Conservation (phyloP, 2,329 filamentous ascomycete genomes). For the Talaromyces rugulosus region DNA sequence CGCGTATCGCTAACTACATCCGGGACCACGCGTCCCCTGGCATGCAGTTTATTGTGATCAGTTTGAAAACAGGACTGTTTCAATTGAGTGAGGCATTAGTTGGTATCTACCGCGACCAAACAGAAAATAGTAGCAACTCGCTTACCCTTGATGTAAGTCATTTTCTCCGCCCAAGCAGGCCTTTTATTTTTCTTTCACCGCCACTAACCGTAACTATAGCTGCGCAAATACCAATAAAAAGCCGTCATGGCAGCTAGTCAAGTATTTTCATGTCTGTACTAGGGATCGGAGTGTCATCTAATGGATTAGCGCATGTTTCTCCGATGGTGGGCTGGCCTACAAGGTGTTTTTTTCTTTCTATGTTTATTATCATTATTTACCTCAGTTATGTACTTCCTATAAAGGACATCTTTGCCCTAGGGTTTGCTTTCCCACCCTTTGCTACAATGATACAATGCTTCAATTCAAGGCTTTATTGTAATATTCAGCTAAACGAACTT, state of each 20-base stretch:
- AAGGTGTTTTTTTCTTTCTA: neutral
- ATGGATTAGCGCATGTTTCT: neutral
- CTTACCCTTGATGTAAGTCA: conserved; percentile 88
- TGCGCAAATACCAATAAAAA: conserved; percentile 30
- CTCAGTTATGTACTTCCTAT: neutral
- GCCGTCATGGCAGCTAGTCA: neutral
- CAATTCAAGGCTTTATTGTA: neutral
- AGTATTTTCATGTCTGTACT: neutral
- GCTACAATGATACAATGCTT: neutral
- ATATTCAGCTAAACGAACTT: neutral
- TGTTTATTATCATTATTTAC: neutral
- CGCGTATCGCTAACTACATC: conserved; percentile 95
- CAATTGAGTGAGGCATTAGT: conserved; percentile 95
- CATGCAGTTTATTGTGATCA: conserved; percentile 99
- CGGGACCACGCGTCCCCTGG: conserved; percentile 88
- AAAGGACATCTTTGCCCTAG: neutral
- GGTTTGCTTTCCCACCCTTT: neutral
- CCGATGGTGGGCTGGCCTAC: neutral
- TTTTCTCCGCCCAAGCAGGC: neutral
- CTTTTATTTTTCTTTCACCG: neutral
- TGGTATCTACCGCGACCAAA: conserved; percentile 92
- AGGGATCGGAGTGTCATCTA: neutral
- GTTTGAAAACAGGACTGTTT: conserved; percentile 90
- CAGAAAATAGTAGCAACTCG: conserved; percentile 84
- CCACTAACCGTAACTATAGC: conserved; percentile 18